A percentile compares a stretch with the other conserved stretches of the same genome.
phyloP scores from a whole-genome alignment of 176 grass and related monocot genomes.

The Triticum monococcum region DNA sequence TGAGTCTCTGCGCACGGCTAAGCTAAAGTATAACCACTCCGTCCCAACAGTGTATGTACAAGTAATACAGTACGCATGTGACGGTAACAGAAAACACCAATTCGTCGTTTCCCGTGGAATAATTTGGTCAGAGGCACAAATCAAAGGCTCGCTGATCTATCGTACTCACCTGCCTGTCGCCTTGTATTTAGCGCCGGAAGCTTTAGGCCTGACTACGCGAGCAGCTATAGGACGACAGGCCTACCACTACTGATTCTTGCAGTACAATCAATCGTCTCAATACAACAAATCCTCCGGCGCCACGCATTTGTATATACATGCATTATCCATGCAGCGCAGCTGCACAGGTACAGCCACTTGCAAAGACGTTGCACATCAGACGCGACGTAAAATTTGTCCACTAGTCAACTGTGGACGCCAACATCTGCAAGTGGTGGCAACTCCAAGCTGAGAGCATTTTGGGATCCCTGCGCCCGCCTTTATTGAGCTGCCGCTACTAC shows the following conservation, averaged over 20 bases:
- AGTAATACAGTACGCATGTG: too few relatives aligned
- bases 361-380: neutral
- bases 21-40: too few relatives aligned
- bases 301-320: neutral
- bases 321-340: neutral
- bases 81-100: neutral
- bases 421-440: slow-evolving; percentile 21
- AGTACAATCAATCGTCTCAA: neutral
- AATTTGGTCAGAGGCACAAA: neutral
- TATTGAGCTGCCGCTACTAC: neutral
- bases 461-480: slow-evolving; percentile 17
- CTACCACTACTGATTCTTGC: too few relatives aligned
- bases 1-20: too few relatives aligned
- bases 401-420: too few relatives aligned
- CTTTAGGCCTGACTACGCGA: neutral
- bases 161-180: neutral
- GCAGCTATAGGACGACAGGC: neutral
- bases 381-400: neutral
- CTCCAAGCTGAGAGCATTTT: neutral
- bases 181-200: neutral
- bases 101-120: neutral
- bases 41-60: too few relatives aligned
- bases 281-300: neutral
- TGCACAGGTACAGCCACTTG: neutral
- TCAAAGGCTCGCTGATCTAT: slow-evolving; percentile 1